Evolutionary conservation across 2,329 filamentous ascomycete species (phyloP).

Genomic region (Ophiostoma novo-ulmi): DNA sequence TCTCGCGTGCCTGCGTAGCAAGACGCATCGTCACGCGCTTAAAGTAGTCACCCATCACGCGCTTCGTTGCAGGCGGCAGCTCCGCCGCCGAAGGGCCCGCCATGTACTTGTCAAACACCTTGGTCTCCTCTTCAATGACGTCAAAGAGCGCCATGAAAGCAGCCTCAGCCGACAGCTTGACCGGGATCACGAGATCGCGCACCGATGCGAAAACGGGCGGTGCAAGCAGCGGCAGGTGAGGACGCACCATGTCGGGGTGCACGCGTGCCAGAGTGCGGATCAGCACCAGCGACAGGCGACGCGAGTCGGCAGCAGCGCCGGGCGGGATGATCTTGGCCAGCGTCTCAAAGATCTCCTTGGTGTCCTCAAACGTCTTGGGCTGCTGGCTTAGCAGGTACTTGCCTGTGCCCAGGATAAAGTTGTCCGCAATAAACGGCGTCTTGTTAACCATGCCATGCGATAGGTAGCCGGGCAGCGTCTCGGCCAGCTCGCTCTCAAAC

Average conservation of each 20-base stretch:
- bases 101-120: conserved; percentile 89
- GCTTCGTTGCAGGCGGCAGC: conserved; percentile 58
- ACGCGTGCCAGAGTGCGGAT: conserved; percentile 77
- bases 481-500: conserved; percentile 58
- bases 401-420: conserved; percentile 80
- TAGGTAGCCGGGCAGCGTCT: conserved; percentile 72
- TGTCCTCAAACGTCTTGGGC: conserved; percentile 66
- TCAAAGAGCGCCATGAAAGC: conserved; percentile 88
- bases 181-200: conserved; percentile 84
- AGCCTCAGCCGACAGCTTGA: conserved; percentile 91
- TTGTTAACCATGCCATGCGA: conserved; percentile 73
- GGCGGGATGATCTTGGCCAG: conserved; percentile 71
- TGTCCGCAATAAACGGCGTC: conserved; percentile 71
- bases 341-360: conserved; percentile 73
- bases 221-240: conserved; percentile 74
- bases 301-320: conserved; percentile 73
- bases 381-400: conserved; percentile 76
- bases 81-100: conserved; percentile 58
- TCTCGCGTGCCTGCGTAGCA: conserved; percentile 80
- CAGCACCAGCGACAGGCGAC: conserved; percentile 80
- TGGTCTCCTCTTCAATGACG: conserved; percentile 79
- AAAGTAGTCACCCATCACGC: conserved; percentile 95
- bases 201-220: conserved; percentile 84
- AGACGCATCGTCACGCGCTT: conserved; percentile 71
- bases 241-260: conserved; percentile 72